These are phyloP conservation scores for Clonostachys rhizophaga DNA, from an alignment of 2,329 filamentous ascomycete species.

Conservation along the genomic window DNA sequence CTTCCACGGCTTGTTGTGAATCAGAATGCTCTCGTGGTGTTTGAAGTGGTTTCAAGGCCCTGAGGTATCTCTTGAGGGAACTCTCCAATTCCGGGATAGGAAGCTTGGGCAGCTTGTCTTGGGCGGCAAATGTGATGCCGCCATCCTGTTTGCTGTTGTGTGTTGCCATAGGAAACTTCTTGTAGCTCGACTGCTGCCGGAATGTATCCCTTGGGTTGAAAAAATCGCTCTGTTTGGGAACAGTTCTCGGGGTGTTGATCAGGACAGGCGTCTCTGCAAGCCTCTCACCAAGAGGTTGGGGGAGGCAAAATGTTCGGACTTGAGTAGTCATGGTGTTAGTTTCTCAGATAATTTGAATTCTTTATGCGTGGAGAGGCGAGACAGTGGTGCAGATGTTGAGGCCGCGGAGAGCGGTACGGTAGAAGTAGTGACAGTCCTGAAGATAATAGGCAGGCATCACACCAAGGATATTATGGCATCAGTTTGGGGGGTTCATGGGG, in stretches of 20 bases:
- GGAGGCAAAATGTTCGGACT: conserved; percentile 45
- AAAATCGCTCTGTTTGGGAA: conserved; percentile 25
- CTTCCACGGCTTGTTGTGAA: conserved; percentile 71
- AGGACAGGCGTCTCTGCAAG: conserved; percentile 38
- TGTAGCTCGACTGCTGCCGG: conserved; percentile 23
- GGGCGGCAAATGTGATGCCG: conserved; percentile 82
- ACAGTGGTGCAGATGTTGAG: conserved; percentile 77
- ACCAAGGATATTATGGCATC: conserved; percentile 20
- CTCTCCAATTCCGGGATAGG: conserved; percentile 85
- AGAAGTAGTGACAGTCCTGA: conserved; percentile 91
- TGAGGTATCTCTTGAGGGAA: conserved; percentile 75
- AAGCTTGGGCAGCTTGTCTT: conserved; percentile 85
- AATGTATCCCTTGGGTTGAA: conserved; percentile 4
- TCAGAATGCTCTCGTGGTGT: conserved; percentile 76
- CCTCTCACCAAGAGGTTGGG: conserved; percentile 68
- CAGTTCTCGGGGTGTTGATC: conserved; percentile 27
- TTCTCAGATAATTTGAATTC: neutral
- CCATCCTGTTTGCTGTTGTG: conserved; percentile 53
- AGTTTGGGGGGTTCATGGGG: conserved; percentile 2
- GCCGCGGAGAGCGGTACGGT: conserved; percentile 82
- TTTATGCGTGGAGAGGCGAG: conserved; percentile 69
- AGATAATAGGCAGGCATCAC: conserved; percentile 78
- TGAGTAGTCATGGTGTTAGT: conserved; percentile 29
- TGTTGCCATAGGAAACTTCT: conserved; percentile 45
- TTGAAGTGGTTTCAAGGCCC: conserved; percentile 77